Evolutionary conservation across 225 moss, liverwort and hornwort genomes (phyloP).

Genomic region (Polytrichum commune): DNA sequence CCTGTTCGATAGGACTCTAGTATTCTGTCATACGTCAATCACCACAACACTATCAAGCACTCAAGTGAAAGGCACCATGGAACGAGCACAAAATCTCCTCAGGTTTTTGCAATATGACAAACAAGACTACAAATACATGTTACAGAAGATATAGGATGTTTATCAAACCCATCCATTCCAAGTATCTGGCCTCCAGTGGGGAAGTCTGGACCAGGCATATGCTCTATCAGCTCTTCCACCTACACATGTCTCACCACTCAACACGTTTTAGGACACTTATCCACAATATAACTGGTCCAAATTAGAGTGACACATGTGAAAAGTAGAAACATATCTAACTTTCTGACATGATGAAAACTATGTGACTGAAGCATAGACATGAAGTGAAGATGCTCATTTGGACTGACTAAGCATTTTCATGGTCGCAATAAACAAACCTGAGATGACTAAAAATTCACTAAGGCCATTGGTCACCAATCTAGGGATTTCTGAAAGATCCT

Average conservation of each 20-base stretch:
- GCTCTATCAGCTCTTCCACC: slow-evolving; percentile 98
- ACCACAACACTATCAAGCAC: background rate
- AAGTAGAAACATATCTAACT: background rate
- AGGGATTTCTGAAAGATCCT: too few relatives aligned
- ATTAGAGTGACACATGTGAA: background rate
- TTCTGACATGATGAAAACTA: background rate
- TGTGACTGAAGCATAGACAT: too few relatives aligned
- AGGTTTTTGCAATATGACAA: too few relatives aligned
- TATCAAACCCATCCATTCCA: slow-evolving; percentile 70
- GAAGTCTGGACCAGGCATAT: slow-evolving; percentile 95
- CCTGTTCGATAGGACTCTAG: slow-evolving; percentile 91
- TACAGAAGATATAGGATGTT: background rate
- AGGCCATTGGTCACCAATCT: too few relatives aligned
- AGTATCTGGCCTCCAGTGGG: slow-evolving; percentile 94
- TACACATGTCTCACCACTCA: slow-evolving; percentile 22
- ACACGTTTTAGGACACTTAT: slow-evolving; percentile 1
- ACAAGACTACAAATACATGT: background rate
- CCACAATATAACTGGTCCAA: background rate
- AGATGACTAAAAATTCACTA: too few relatives aligned
- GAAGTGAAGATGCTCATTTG: too few relatives aligned
- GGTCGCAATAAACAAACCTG: too few relatives aligned
- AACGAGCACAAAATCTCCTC: background rate
- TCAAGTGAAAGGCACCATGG: background rate
- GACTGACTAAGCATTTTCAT: too few relatives aligned
- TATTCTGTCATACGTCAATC: slow-evolving; percentile 47